Conservation (phyloP, 2,329 filamentous ascomycete species). For the Sporothrix luriei region DNA sequence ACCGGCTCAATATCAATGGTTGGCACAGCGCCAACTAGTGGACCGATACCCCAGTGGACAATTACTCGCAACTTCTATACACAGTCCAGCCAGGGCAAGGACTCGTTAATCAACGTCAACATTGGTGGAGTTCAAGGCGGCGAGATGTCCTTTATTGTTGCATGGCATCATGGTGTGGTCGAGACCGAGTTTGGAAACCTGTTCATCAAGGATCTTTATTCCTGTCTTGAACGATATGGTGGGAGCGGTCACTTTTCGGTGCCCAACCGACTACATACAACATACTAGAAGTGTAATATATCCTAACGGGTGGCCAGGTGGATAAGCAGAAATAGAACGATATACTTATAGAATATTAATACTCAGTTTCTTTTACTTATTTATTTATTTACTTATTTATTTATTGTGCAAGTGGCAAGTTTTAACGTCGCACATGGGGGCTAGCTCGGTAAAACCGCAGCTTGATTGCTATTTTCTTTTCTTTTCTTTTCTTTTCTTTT, state of each 20-base stretch:
- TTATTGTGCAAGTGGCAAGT: no score
- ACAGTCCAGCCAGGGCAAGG: constrained; percentile 51
- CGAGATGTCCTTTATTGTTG: constrained; percentile 48
- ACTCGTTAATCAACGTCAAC: constrained; percentile 51
- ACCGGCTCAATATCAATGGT: constrained; percentile 47
- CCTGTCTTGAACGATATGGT: constrained; percentile 37
- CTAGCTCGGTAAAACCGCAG: no score
- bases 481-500: no score
- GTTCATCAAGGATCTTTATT: constrained; percentile 46
- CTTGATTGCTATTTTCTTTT: no score
- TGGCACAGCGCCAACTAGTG: constrained; percentile 29
- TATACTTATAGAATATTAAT: not conserved
- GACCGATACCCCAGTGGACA: constrained; percentile 39
- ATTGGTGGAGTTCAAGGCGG: constrained; percentile 51
- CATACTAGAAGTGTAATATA: no score
- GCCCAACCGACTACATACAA: not conserved
- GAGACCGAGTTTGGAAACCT: constrained; percentile 45
- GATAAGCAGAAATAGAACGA: no score
- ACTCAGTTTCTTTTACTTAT: no score
- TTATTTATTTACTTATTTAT: no score
- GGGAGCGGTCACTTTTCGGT: constrained; percentile 31
- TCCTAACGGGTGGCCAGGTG: no score
- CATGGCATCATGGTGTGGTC: constrained; percentile 54
- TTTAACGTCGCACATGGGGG: no score
- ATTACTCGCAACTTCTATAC: constrained; percentile 54